Base-by-base conservation (phyloP, 2,329 filamentous ascomycete genomes). In the Aspergillus clavatus region DNA sequence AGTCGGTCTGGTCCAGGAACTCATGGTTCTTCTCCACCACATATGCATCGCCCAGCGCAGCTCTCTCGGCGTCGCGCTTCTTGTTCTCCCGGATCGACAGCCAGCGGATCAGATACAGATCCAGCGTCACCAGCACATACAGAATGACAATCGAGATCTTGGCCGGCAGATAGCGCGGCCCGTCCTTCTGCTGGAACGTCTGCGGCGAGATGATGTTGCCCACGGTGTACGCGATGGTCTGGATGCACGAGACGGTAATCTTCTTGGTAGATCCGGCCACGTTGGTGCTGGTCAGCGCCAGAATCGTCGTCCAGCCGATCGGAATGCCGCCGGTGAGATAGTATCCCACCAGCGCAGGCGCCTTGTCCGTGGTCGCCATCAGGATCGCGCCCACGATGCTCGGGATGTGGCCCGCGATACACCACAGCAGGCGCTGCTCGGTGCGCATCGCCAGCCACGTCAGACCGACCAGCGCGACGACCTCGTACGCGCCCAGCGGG, bases 171-270 rank as follows among this genome's bases (percentile, higher is more conserved):
- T 62, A 60, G 8, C 51, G 27, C n/a, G 60, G 60, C 1, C 57
- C 65, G 19, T 68, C 65, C 4, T 58, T 56, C 5, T 60, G 55
- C 46, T 67, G 65, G 49, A 73, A 73, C 0, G 67, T 72, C 43
- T 71, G 69, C 1, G 69, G 70, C 0, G 60, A 64, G 38, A 72
- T 70, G 43, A 72, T 71, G 42, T 72, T 72, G 14, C 68, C 70
- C 7, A 70, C 58, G 0, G 61, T 65, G 43, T 70, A 69, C 2
- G 60, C 61, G n/a, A 68, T 63, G 3, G 59, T 61, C 14, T 61
- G 55, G 46, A 67, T 60, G n/a, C 56, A 58, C 7, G 58, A 56
- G 6, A 67, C 62, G 5, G 63, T 66, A 10, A 65, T 54, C 39
- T 68, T 68, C 55, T 68, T 67, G 0, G 65, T 68, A 3, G 58